These are phyloP conservation scores for Carnegiea gigantea DNA, from an alignment of 179 eudicot species.

Conservation along the genomic window DNA sequence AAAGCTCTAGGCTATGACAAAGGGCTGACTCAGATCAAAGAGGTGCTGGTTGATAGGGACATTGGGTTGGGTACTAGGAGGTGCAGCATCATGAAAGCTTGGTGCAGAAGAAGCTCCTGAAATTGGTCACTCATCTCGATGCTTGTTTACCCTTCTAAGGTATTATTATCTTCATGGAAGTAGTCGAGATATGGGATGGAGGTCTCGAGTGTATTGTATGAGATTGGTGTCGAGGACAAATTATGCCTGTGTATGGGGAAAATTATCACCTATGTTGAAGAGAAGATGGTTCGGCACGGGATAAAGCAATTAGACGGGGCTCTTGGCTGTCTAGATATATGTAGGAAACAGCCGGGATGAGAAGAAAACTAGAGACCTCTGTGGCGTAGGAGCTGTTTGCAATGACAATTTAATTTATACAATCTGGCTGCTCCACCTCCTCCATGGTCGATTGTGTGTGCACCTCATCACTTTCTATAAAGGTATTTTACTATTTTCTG, in stretches of 20 bases:
- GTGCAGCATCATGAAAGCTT: constrained; percentile 55
- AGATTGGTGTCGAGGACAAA: constrained; percentile 36
- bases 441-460: too few species aligned
- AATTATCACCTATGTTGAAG: constrained; percentile 52
- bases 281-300: constrained; percentile 55
- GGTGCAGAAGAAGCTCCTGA: constrained; percentile 69
- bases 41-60: constrained; percentile 61
- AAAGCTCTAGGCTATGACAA: constrained; percentile 82
- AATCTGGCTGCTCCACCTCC: too few species aligned
- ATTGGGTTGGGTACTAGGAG: constrained; percentile 74
- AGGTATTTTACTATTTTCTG: too few species aligned
- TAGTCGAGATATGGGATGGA: constrained; percentile 62
- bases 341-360: constrained; percentile 60
- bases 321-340: constrained; percentile 70
- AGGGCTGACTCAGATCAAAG: constrained; percentile 74
- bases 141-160: constrained; percentile 74
- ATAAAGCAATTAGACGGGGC: constrained; percentile 65
- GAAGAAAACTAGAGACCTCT: constrained; percentile 40
- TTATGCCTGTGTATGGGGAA: constrained; percentile 71
- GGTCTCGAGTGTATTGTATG: constrained; percentile 56
- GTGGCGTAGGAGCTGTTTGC: too few species aligned
- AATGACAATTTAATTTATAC: too few species aligned
- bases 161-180: constrained; percentile 63
- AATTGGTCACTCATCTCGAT: constrained; percentile 71
- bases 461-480: too few species aligned